Evolutionary conservation across 2,329 filamentous ascomycete genomes (phyloP), one percentile per base, ranked within the genome.

Genomic region (Botryosphaeria agaves): DNA sequence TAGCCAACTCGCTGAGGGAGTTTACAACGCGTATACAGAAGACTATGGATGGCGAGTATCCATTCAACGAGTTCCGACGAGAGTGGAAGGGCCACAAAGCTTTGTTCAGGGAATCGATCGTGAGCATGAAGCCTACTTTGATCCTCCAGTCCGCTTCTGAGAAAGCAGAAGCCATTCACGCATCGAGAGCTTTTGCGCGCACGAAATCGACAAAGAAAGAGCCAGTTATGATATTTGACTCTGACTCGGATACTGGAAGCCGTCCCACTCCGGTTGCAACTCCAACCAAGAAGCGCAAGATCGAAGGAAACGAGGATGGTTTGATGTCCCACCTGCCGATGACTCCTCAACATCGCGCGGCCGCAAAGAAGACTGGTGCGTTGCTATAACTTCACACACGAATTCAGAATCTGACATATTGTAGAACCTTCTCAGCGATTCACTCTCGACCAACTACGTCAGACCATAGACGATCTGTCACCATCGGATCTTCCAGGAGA

Each of bases 1-100:
- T 91, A 0, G 64, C 64, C 14, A 63, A 64, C 2, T 67, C 70
- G 7, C 47, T 87, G 0, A 56, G 59, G 8, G 55, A 55, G 0
- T 74, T 87, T 36, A 63, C 67, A 0, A 52, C 58, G 0, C 45
- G 57, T 0, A 59, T 82, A 1, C 57, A 64, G 4, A 52, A 56
- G 0, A 56, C 72, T 1, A 52, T 80, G 5, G 57, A 64, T 14
- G 62, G 71, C 5, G 61, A 64, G 0, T 46, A 46, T 2, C 42
- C 47, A 0, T 35, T 45, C 3, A 56, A 55, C n/a, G 35, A 46
- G 0, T 56, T 69, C 33, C 50, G 55, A 5, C 57, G 53, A 8
- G 34, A 42, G 0, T 68, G 61, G 56, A 46, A 45, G 1, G 36
- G 46, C 0, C 47, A 70, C 0, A 61, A 69, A 0, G 49, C 58